A percentile compares a stretch with the other conserved stretches of the same genome.
phyloP scores from a whole-genome alignment of 2,329 filamentous ascomycete species.

The Verticillium klebahnii region DNA sequence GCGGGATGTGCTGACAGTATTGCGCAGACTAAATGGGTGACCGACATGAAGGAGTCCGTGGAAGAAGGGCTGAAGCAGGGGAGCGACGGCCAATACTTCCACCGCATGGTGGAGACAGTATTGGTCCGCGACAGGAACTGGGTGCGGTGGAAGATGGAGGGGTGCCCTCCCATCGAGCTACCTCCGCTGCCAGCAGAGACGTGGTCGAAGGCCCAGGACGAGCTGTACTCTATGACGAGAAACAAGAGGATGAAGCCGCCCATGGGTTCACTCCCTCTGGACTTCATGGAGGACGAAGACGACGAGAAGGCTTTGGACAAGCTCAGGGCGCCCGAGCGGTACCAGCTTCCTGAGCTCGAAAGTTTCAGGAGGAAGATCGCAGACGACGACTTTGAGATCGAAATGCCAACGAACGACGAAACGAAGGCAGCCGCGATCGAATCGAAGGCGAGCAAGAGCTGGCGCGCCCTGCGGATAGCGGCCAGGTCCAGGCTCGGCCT shows the following conservation, averaged over 20 bases:
- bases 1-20: neutral
- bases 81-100: slow-evolving; percentile 84
- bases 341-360: slow-evolving; percentile 63
- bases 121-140: slow-evolving; percentile 96
- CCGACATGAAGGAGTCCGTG: slow-evolving; percentile 67
- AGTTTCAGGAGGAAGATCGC: slow-evolving; percentile 70
- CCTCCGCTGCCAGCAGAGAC: slow-evolving; percentile 64
- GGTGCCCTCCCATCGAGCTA: slow-evolving; percentile 80
- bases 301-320: slow-evolving; percentile 56
- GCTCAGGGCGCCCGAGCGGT: slow-evolving; percentile 62
- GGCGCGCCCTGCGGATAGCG: slow-evolving; percentile 81
- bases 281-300: slow-evolving; percentile 69
- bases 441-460: slow-evolving; percentile 81
- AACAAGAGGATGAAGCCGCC: slow-evolving; percentile 68
- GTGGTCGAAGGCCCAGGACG: slow-evolving; percentile 64
- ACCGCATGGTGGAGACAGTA: slow-evolving; percentile 94
- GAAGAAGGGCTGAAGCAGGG: slow-evolving; percentile 77
- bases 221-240: slow-evolving; percentile 61
- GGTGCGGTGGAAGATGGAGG: slow-evolving; percentile 97
- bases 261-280: slow-evolving; percentile 69
- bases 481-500: slow-evolving; percentile 66
- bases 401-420: slow-evolving; percentile 65
- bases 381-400: slow-evolving; percentile 78
- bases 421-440: slow-evolving; percentile 55
- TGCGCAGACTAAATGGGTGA: slow-evolving; percentile 73